Evolutionary conservation across 176 grass and related monocot genomes (phyloP).

Genomic region (Lolium perenne): DNA sequence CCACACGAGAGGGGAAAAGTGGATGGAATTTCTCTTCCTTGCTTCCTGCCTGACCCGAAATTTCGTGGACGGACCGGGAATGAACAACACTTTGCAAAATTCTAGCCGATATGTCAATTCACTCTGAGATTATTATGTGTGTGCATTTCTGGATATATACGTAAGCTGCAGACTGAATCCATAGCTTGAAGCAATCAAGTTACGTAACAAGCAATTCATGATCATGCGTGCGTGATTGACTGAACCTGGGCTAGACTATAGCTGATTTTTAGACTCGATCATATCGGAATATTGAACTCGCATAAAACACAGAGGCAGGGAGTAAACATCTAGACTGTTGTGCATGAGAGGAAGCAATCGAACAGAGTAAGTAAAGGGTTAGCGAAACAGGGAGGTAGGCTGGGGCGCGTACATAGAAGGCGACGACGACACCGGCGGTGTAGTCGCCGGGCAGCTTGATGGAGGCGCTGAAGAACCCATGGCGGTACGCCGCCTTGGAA

Average conservation of each 20-base stretch:
- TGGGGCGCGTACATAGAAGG: constrained; percentile 73
- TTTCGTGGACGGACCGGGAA: neutral
- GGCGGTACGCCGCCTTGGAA: constrained; percentile 65
- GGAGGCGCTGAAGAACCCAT: constrained; percentile 87
- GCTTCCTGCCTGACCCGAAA: neutral
- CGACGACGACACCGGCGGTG: constrained; percentile 85
- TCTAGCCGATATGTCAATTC: neutral
- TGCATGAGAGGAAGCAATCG: neutral
- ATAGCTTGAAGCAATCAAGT: neutral
- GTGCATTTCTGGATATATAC: too few species aligned
- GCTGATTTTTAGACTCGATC: neutral
- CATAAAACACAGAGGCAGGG: neutral
- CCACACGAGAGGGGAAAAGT: neutral
- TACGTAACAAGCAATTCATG: neutral
- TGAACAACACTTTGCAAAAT: neutral
- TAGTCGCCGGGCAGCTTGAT: constrained; percentile 75
- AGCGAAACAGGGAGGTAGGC: too few species aligned
- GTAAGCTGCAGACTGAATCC: neutral
- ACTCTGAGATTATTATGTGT: neutral
- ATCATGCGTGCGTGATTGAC: neutral
- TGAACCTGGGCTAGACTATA: neutral
- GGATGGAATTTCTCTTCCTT: constrained; percentile 1
- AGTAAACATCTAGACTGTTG: neutral
- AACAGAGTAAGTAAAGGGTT: neutral
- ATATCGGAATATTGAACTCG: neutral